Conservation (phyloP, 2,329 filamentous ascomycete genomes). For the Coleophoma eucalyptorum region DNA sequence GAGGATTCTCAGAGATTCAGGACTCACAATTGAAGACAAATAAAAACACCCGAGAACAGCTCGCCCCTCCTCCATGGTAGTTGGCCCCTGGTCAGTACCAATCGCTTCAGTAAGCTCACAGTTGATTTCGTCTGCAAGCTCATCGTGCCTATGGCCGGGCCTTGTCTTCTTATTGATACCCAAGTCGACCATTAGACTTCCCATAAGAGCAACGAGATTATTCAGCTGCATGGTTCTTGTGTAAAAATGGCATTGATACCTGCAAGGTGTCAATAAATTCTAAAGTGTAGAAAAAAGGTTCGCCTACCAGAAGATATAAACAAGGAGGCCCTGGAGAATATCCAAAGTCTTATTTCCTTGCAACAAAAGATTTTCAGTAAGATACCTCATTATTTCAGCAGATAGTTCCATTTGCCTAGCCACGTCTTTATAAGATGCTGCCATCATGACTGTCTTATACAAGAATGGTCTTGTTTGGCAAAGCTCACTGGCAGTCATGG, state of each 20-base stretch:
- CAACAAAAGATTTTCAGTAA: conserved; percentile 4
- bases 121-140: not conserved
- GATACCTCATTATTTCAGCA: not conserved
- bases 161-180: not conserved
- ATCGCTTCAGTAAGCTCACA: not conserved
- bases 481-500: conserved; percentile 1
- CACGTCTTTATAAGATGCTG: conserved; percentile 5
- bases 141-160: conserved; percentile 23
- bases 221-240: not conserved
- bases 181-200: not conserved
- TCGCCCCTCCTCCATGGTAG: conserved; percentile 20
- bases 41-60: conserved; percentile 28
- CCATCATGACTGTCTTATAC: conserved; percentile 5
- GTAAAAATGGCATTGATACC: not conserved
- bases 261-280: not conserved
- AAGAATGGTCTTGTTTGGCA: conserved; percentile 7
- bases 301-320: conserved; percentile 6
- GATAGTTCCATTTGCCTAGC: conserved; percentile 1
- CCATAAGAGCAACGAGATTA: not conserved
- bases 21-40: conserved; percentile 13
- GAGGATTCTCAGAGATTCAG: too few relatives aligned
- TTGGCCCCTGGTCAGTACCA: not conserved
- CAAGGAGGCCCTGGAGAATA: conserved; percentile 9
- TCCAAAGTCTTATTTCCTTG: conserved; percentile 4
- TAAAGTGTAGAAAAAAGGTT: not conserved